phyloP scores from a whole-genome alignment of 805 yeast genomes.

The Cyberlindnera americana region DNA sequence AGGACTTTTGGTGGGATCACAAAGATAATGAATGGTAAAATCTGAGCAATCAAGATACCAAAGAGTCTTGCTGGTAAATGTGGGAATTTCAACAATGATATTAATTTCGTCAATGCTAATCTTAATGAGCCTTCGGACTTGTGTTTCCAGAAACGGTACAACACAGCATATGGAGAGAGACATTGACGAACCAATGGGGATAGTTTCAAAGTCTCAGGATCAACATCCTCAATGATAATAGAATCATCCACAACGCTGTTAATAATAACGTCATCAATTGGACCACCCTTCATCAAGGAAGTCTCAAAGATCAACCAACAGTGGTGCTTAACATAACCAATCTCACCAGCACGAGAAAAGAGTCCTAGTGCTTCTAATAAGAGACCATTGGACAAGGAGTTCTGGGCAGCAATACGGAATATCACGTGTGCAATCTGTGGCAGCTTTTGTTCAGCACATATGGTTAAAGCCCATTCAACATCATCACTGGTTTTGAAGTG shows the following conservation, averaged over 20 bases:
- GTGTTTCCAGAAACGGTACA: conserved; percentile 46
- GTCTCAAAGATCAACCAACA: conserved; percentile 64
- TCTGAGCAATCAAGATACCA: conserved; percentile 47
- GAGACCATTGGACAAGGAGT: conserved; percentile 22
- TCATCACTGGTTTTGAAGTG: conserved; percentile 68
- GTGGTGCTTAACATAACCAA: conserved; percentile 45
- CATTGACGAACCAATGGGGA: conserved; percentile 64
- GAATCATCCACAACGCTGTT: conserved; percentile 44
- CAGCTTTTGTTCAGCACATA: conserved; percentile 65
- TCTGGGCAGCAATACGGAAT: conserved; percentile 34
- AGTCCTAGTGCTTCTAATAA: conserved; percentile 60
- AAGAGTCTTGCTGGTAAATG: conserved; percentile 51
- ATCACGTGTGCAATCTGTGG: conserved; percentile 55
- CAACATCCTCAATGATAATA: conserved; percentile 28
- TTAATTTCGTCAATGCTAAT: conserved; percentile 30
- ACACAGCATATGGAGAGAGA: conserved; percentile 66
- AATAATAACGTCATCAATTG: conserved; percentile 54
- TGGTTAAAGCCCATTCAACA: conserved; percentile 71
- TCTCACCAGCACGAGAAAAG: conserved; percentile 60
- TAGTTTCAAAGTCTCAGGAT: conserved; percentile 29
- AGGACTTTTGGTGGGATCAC: conserved; percentile 22
- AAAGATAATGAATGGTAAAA: conserved; percentile 39
- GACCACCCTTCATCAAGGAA: conserved; percentile 46
- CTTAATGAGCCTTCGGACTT: conserved; percentile 27
- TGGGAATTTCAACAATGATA: conserved; percentile 43